Base-by-base conservation (phyloP, 495 filamentous ascomycete genomes). In the Xylaria curta region DNA sequence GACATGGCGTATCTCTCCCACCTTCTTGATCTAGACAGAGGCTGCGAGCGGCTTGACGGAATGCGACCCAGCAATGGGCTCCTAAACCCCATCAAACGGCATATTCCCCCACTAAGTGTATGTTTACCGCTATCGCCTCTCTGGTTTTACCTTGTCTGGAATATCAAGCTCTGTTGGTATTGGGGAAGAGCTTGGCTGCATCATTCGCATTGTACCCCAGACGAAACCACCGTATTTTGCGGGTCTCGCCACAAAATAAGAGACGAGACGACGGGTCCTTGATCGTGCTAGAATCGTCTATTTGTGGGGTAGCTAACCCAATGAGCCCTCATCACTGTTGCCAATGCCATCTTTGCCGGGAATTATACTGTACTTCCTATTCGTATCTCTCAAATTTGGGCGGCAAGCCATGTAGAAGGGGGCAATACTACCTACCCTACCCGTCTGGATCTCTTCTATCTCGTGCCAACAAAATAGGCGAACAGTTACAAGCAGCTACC, bases 11-110 rank as follows among this genome's bases (percentile, higher is more conserved):
- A 53, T 67, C 47, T 66, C 63, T 67, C 31, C 49, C 65, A 67
- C 65, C 65, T 67, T 67, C 65, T 67, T 13, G 31, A 67, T 67
- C 33, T 49, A 54, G 49, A 66, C 46, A 42, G 44, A 44, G n/a
- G 63, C 49, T 67, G 36, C 65, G 65, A 42, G 49, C 65, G 65
- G 66, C 51, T 38, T 47, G 51, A 15, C 38, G 53, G 51, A 59
- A 60, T 59, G 13, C 66, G 59, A 68, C 53, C 24, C 56, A n/a
- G 38, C 44, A 26, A 26, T 54, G 1, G 8, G 33, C 12, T 53
- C 63, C 21, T 42, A 13, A 42, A 7, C 49, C 33, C 12, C 47
- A 46, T 59, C 19, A n/a, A 44, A 68, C 13, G 51, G 6, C 28
- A n/a, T 68, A 4, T 68, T 46, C 31, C 26, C 46, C 46, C 46